Evolutionary conservation across 2,329 filamentous ascomycete species (phyloP), one percentile per base, ranked within the genome.

Genomic region (Camillea tinctor): DNA sequence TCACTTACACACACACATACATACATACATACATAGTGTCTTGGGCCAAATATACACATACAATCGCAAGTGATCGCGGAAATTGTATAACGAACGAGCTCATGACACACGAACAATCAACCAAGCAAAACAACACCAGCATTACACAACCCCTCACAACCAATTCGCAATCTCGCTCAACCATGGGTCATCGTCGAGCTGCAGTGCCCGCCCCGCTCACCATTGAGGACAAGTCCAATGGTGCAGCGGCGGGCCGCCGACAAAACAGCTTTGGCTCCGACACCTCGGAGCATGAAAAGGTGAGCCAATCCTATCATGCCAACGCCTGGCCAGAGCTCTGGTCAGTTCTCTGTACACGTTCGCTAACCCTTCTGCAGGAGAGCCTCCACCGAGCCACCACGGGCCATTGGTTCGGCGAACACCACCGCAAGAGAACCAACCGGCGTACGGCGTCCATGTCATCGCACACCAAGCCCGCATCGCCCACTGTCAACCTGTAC

Each of bases 401-500:
- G 20, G 52, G 40, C 23, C 55, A 54, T 23, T 60, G 50, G 11
- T 65, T 57, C 22, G 64, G 62, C 1, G 61, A 51, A 9, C 22
- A 66, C 22, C 62, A 66, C 26, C 62, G 49, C 36, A 66, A 60
- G 44, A 36, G 26, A 8, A 4, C 65, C 69, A 5, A 67, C 75
- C 13, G 36, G 36, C 36, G 36, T 15, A 44, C 36, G 13, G 3
- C 11, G 36, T 44, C 36, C 6, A 44, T 44, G 36, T 44, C 26
- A 30, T 30, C 36, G 36, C 11, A 6, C 36, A 44, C 36, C 19
- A 73, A 74, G 61, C 64, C 76, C 7, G 60, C 51, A 53, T 68
- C 75, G n/a, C 77, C 75, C 20, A 77, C 75, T 8, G 76, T 79
- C 64, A 85, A 85, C 62, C 77, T 80, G 50, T 78, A 84, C 71